These are phyloP conservation scores for Talaromyces pinophilus DNA, from an alignment of 2,329 filamentous ascomycete genomes.

Conservation along the genomic window DNA sequence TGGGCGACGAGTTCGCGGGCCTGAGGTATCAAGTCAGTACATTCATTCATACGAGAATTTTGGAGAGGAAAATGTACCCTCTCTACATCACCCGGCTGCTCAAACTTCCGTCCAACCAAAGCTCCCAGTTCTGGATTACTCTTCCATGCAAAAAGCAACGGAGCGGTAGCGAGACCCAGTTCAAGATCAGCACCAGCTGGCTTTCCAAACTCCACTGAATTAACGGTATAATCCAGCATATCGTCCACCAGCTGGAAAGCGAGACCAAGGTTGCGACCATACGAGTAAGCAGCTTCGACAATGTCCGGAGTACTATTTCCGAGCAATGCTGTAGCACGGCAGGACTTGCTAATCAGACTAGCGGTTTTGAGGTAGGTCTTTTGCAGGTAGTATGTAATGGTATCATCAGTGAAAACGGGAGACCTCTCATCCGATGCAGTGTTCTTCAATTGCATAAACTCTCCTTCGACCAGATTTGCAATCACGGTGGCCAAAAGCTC, in stretches of 20 bases:
- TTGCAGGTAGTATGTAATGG: slow-evolving; percentile 89
- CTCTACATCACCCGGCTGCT: slow-evolving; percentile 76
- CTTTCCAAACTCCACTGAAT: slow-evolving; percentile 82
- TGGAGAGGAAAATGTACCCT: slow-evolving; percentile 59
- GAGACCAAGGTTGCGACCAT: slow-evolving; percentile 89
- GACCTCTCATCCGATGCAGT: slow-evolving; percentile 83
- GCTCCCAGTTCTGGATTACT: slow-evolving; percentile 78
- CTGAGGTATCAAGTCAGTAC: slow-evolving; percentile 49
- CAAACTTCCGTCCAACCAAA: slow-evolving; percentile 90
- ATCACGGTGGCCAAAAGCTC: slow-evolving; percentile 95
- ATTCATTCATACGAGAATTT: not conserved
- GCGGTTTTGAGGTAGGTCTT: slow-evolving; percentile 99
- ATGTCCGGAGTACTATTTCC: slow-evolving; percentile 74
- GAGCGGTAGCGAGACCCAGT: slow-evolving; percentile 88
- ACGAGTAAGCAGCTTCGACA: slow-evolving; percentile 86
- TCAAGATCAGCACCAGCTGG: slow-evolving; percentile 93
- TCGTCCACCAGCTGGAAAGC: slow-evolving; percentile 98
- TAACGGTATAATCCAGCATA: slow-evolving; percentile 93
- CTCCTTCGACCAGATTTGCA: slow-evolving; percentile 94
- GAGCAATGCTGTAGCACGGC: slow-evolving; percentile 82
- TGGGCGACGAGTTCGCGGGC: slow-evolving; percentile 80
- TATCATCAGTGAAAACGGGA: slow-evolving; percentile 83
- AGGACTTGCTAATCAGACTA: slow-evolving; percentile 93
- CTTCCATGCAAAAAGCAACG: slow-evolving; percentile 94
- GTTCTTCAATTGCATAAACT: slow-evolving; percentile 99